Conservation (phyloP, 2,329 filamentous ascomycete genomes). For the Fusarium concolor region DNA sequence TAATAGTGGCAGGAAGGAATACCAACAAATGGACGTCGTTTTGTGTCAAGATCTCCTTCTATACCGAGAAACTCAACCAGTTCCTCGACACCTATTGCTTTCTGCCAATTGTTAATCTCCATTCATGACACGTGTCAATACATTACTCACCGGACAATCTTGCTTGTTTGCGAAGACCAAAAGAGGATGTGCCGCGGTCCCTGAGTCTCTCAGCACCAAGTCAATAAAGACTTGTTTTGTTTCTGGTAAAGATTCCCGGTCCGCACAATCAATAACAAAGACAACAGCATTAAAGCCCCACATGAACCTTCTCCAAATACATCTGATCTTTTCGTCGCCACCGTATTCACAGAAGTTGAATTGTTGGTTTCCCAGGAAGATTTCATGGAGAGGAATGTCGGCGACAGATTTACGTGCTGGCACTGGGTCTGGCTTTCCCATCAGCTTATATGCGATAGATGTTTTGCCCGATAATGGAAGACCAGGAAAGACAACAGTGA, state of each 20-base stretch:
- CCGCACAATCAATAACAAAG: conserved; percentile 7
- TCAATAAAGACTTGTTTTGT: not conserved
- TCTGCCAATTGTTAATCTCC: not conserved
- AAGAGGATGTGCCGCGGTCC: conserved; percentile 1
- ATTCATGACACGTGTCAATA: not conserved
- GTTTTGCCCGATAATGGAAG: not conserved
- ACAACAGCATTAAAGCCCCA: not conserved
- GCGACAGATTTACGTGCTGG: too few species aligned
- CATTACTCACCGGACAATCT: not conserved
- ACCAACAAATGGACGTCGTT: not conserved
- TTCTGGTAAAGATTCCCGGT: not conserved
- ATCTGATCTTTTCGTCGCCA: not conserved
- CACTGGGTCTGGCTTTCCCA: not conserved
- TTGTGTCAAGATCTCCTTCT: not conserved
- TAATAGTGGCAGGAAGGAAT: too few species aligned
- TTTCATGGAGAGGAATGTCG: too few species aligned
- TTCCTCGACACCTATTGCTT: not conserved
- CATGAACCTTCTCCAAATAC: conserved; percentile 9
- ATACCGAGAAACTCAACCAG: not conserved
- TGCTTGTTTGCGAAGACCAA: conserved; percentile 23
- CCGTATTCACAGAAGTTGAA: conserved; percentile 11
- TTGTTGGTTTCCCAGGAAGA: not conserved
- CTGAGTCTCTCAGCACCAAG: not conserved
- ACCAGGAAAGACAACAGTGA: not conserved
- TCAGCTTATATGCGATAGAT: not conserved